Conservation (phyloP, 495 filamentous ascomycete species). For the Lasiosphaeria ovina region DNA sequence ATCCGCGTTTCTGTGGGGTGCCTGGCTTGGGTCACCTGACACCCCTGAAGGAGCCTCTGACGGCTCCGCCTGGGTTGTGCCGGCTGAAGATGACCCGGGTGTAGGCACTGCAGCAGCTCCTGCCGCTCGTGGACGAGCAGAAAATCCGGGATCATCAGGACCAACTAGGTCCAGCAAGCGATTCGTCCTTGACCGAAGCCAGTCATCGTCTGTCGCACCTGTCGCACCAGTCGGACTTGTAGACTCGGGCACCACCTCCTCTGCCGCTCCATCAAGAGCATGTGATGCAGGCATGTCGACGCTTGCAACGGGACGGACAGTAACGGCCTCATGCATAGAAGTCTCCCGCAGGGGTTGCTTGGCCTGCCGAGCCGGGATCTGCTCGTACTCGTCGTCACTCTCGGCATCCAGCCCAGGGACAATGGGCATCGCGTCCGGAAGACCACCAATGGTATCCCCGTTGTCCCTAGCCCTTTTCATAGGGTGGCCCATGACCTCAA, state of each 20-base stretch:
- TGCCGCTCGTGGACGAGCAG: conserved; percentile 17
- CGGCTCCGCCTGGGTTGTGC: conserved; percentile 28
- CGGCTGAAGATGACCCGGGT: conserved; percentile 23
- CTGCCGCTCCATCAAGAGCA: conserved; percentile 13
- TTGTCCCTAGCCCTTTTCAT: conserved; percentile 27
- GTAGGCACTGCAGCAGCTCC: conserved; percentile 10
- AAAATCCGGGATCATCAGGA: conserved; percentile 42
- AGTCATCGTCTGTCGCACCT: conserved; percentile 75
- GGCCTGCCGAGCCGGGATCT: conserved; percentile 40
- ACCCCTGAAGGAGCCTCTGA: conserved; percentile 23
- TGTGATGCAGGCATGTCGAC: conserved; percentile 9
- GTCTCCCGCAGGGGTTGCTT: conserved; percentile 39
- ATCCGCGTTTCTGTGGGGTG: conserved; percentile 25
- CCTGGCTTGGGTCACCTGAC: conserved; percentile 24
- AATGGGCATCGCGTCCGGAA: conserved; percentile 37
- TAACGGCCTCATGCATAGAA: conserved; percentile 17
- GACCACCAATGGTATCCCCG: conserved; percentile 19
- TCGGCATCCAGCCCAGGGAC: conserved; percentile 47
- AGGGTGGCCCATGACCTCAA: conserved; percentile 68
- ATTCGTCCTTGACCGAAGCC: conserved; percentile 91
- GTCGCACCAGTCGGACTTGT: conserved; percentile 43
- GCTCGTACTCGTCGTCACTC: conserved; percentile 67
- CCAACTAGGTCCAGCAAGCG: conserved; percentile 81
- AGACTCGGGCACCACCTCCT: conserved; percentile 16
- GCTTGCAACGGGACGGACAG: background rate